Evolutionary conservation across 2,329 filamentous ascomycete species (phyloP).

Genomic region (Clarireedia monteithiana): DNA sequence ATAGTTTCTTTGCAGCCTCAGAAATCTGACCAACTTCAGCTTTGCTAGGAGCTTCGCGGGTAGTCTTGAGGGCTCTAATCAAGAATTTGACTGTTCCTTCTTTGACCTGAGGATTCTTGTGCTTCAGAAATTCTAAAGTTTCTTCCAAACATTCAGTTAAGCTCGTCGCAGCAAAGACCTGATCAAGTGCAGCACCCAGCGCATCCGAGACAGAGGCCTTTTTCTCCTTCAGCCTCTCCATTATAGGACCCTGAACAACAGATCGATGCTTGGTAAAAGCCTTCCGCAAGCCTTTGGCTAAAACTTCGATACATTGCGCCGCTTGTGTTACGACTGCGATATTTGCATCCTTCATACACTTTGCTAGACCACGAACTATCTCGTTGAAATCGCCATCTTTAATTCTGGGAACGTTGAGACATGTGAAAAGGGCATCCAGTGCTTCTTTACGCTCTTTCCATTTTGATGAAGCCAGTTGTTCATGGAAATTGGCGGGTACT

Average conservation of each 20-base stretch:
- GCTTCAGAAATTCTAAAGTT: slow-evolving; percentile 71
- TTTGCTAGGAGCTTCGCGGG: slow-evolving; percentile 75
- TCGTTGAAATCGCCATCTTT: slow-evolving; percentile 87
- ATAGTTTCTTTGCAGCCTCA: slow-evolving; percentile 81
- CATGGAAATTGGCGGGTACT: slow-evolving; percentile 72
- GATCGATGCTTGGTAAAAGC: slow-evolving; percentile 74
- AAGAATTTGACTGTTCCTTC: slow-evolving; percentile 91
- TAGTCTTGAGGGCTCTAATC: slow-evolving; percentile 78
- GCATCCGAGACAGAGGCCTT: slow-evolving; percentile 85
- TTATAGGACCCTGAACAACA: slow-evolving; percentile 76
- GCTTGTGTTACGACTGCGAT: slow-evolving; percentile 89
- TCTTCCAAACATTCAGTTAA: slow-evolving; percentile 88
- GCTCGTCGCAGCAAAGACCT: slow-evolving; percentile 55
- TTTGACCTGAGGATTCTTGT: slow-evolving; percentile 98
- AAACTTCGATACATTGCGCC: slow-evolving; percentile 81
- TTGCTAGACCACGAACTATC: slow-evolving; percentile 74
- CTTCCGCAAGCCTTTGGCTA: slow-evolving; percentile 78
- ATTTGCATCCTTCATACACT: slow-evolving; percentile 98
- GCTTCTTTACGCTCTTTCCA: slow-evolving; percentile 99
- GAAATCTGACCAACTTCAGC: slow-evolving; percentile 77
- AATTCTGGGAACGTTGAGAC: slow-evolving; percentile 79
- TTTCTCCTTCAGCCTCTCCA: slow-evolving; percentile 97
- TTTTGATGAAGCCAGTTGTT: slow-evolving; percentile 81
- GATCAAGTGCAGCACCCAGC: slow-evolving; percentile 75
- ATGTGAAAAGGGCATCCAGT: slow-evolving; percentile 69